Percentiles rank a stretch among this genome's conserved stretches.
Conservation (phyloP, 2,329 filamentous ascomycete species). For the Hymenoscyphus occultus region DNA sequence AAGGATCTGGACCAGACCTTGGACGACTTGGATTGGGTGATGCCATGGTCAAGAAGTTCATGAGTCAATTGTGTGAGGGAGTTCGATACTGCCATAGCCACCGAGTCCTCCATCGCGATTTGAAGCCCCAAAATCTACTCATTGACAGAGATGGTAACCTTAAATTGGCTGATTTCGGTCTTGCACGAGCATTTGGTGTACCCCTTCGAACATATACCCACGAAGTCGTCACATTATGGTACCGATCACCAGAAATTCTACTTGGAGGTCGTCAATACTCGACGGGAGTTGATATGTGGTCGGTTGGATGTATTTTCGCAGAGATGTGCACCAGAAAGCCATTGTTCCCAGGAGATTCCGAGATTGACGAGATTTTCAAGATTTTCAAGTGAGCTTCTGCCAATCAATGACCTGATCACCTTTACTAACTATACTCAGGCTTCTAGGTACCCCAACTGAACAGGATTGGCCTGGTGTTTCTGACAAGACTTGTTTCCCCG, state of each 20-base stretch:
- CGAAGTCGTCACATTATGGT: slow-evolving; percentile 94
- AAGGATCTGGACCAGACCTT: slow-evolving; percentile 64
- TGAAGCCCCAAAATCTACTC: slow-evolving; percentile 88
- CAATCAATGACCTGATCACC: background rate
- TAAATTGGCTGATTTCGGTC: slow-evolving; percentile 86
- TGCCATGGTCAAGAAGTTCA: slow-evolving; percentile 87
- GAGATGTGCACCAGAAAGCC: slow-evolving; percentile 96
- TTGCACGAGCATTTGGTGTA: slow-evolving; percentile 87
- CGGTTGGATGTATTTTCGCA: slow-evolving; percentile 88
- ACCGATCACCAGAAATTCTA: slow-evolving; percentile 85
- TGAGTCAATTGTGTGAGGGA: slow-evolving; percentile 81
- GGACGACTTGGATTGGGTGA: slow-evolving; percentile 70
- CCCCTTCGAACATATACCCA: slow-evolving; percentile 90
- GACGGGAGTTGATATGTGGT: slow-evolving; percentile 96
- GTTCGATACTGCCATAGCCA: slow-evolving; percentile 87
- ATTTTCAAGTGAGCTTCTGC: slow-evolving; percentile 69
- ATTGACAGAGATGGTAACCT: slow-evolving; percentile 85
- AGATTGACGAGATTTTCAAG: slow-evolving; percentile 94
- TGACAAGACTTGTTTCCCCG: slow-evolving; percentile 74
- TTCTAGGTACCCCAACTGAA: slow-evolving; percentile 82
- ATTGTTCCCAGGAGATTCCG: slow-evolving; percentile 86
- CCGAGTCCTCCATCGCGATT: slow-evolving; percentile 79
- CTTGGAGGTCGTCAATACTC: slow-evolving; percentile 89
- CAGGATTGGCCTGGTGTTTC: slow-evolving; percentile 77
- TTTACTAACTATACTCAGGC: slow-evolving; percentile 43